Evolutionary conservation across 495 filamentous ascomycete genomes (phyloP), one percentile per base, ranked within the genome.

Genomic region (Clohesyomyces aquaticus): DNA sequence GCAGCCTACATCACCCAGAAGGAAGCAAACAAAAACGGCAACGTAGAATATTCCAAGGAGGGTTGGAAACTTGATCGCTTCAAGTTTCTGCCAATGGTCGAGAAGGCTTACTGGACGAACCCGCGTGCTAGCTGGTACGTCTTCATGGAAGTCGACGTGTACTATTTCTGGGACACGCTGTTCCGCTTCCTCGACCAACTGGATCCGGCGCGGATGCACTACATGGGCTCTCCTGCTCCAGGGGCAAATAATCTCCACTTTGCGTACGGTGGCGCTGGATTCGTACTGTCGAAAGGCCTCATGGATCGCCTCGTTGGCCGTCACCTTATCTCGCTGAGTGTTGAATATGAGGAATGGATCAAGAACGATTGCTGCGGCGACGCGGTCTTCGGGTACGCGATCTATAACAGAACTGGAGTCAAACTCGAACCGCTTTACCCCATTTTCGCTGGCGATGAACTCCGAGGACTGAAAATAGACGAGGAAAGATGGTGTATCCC

Each of bases 1-100:
- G 66, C 71, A 25, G 55, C 68, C 6, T 79, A 80, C 52, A 54
- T 69, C 43, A 65, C 65, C 6, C 80, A 73, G 43, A 69, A 72
- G 50, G 53, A 65, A 29, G 52, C 43, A 3, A 51, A 62, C 49
- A 48, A 46, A 1, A 48, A 66, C 25, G 67, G 67, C 35, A 59
- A 69, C 27, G 43, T 65, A 55, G 42, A 46, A 22, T 68, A 68
- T 55, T 63, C 65, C 16, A 46, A 42, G 18, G 60, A 45, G 16
- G 67, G 62, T 12, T 69, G 67, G 62, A 41, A 49, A 25, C 57
- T 66, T 1, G 62, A 69, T 51, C 50, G 52, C 19, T 66, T 62
- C 49, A 69, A 69, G 47, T 69, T 66, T 42, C 53, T 69, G 53
- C 67, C 67, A 52, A 69, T 69, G 67, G 62, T 69, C 43, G 67